These are phyloP conservation scores for Phytophthora multivora DNA, from an alignment of 352 stramenopile genomes.

Conservation along the genomic window DNA sequence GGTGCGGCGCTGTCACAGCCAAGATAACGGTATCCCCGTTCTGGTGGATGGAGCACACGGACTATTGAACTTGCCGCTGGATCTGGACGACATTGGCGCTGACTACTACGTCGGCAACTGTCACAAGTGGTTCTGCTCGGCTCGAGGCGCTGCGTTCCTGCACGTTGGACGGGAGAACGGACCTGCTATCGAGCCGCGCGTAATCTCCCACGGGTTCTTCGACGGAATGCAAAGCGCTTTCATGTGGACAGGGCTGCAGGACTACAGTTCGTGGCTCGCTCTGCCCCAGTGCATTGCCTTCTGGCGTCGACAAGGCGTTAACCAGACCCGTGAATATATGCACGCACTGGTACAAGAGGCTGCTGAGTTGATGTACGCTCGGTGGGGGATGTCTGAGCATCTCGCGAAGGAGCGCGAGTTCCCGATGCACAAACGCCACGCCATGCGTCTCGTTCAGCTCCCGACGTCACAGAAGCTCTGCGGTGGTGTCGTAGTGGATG, in stretches of 20 bases:
- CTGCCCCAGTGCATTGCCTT: conserved; percentile 86
- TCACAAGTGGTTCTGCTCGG: conserved; percentile 95
- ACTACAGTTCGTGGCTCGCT: conserved; percentile 90
- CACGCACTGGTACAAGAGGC: conserved; percentile 56
- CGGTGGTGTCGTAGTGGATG: conserved; percentile 29
- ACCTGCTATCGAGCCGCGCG: conserved; percentile 54
- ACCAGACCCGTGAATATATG: conserved; percentile 65
- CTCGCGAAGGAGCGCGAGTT: conserved; percentile 38
- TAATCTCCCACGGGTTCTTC: conserved; percentile 93
- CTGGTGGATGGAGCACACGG: conserved; percentile 93
- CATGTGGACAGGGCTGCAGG: conserved; percentile 93
- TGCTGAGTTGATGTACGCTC: conserved; percentile 64
- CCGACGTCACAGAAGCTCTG: conserved; percentile 53
- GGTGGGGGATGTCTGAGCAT: conserved; percentile 57
- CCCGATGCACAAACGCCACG: conserved; percentile 63
- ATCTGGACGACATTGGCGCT: conserved; percentile 67
- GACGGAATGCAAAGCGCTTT: conserved; percentile 91
- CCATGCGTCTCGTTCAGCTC: conserved; percentile 81
- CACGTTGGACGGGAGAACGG: conserved; percentile 54
- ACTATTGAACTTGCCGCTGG: conserved; percentile 80
- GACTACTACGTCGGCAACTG: conserved; percentile 95
- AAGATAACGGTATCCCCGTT: conserved; percentile 48
- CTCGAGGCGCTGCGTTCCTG: conserved; percentile 88
- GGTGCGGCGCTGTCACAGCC: conserved; percentile 59
- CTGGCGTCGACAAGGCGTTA: conserved; percentile 69